Evolutionary conservation across 371 early-diverging fungal species (phyloP), one percentile per base, ranked within the genome.

Genomic region (Mortierella sp.): DNA sequence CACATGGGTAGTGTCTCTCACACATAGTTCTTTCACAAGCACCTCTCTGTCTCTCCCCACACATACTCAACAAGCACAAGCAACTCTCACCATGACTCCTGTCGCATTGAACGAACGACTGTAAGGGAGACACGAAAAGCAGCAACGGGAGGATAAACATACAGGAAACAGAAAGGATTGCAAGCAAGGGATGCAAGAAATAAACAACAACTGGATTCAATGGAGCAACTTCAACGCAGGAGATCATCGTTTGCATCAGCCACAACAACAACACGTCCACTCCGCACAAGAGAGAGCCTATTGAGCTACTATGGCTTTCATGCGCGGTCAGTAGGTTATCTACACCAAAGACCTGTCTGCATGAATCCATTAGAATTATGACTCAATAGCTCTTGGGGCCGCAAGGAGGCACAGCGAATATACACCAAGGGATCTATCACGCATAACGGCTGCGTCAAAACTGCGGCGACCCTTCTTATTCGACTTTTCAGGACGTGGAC

Each of bases 101-200:
- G n/a, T 78, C 21, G 72, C 84, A 72, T 60, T 84, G 34, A 78
- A 77, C 76, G 84, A 84, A 81, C 80, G 72, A 26, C 60, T 84
- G 84, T 84, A 80, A 80, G 63, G 47, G 11, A 63, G n/a, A 26
- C 31, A 57, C 1, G n/a, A 11, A 21, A 5, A 48, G 42, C 70
- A 68, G 6, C 19, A 44, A 7, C 9, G 0, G 50, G 14, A 21
- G 28, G 48, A 24, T 11, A 47, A 50, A 5, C 26, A 3, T 16
- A n/a, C 13, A 65, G 1, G 19, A 38, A 28, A 24, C 13, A 11
- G 52, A 14, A 34, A 68, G 38, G 48, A 52, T 70, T 54, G 16
- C n/a, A 3, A 16, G 21, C 19, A 24, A 7, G 13, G 55, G n/a
- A 31, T n/a, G 52, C 52, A n/a, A n/a, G 34, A 7, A 47, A 54